phyloP scores from a whole-genome alignment of 2,329 filamentous ascomycete species.

The Aspergillus ustus region DNA sequence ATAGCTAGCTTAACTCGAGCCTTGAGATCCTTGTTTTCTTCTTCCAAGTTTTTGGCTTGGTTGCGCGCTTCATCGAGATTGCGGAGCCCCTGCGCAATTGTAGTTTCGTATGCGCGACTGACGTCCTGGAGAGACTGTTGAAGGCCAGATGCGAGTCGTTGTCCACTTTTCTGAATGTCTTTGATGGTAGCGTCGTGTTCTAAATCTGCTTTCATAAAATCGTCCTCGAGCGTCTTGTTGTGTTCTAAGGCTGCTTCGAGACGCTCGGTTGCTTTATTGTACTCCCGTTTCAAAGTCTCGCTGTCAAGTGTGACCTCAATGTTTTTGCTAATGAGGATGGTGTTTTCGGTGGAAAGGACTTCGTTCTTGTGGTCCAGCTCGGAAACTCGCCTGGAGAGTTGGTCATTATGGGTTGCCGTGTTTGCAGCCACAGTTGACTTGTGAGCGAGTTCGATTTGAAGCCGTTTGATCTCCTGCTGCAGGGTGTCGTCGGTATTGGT shows the following conservation, averaged over 20 bases:
- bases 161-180: background rate
- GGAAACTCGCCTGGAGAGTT: background rate
- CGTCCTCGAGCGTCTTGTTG: conserved; percentile 2
- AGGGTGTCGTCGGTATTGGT: background rate
- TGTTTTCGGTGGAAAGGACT: background rate
- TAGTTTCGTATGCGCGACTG: conserved; percentile 12
- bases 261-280: background rate
- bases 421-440: background rate
- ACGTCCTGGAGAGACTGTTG: conserved; percentile 15
- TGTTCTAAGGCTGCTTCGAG: background rate
- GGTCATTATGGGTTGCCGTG: background rate
- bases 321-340: conserved; percentile 7
- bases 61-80: background rate
- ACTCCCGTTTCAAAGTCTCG: conserved; percentile 1
- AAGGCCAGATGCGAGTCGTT: background rate
- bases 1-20: conserved; percentile 12
- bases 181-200: background rate
- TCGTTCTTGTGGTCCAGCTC: conserved; percentile 7
- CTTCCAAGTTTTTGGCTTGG: background rate
- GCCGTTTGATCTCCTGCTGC: background rate
- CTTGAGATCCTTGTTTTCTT: conserved; percentile 13
- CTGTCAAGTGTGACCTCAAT: background rate
- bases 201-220: background rate
- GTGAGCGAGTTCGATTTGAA: background rate
- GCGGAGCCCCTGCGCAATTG: conserved; percentile 14